Base-by-base conservation (phyloP, 805 yeast species). In the Peterozyma xylosa region DNA sequence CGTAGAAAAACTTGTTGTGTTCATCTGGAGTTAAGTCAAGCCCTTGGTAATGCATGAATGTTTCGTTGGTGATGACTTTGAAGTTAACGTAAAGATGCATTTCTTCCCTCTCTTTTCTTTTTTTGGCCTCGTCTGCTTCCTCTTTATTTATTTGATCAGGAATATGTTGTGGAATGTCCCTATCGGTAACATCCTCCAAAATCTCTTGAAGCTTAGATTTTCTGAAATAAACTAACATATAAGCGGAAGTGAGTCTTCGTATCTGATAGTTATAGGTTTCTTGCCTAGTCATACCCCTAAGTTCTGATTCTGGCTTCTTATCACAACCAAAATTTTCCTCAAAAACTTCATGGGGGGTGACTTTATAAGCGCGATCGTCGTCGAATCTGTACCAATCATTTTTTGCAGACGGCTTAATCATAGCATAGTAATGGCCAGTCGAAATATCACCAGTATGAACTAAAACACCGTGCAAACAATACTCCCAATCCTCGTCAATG, bases 361-460 rank as follows among this genome's bases (percentile, higher is more conserved):
- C 97, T 53, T 80, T 77, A 74, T 95, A 86, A 30, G 93, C 99
- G 48, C 82, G 77, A 56, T 93, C 99, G 62, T 93, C 99, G 60
- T 93, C 99, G 67, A 91, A 93, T 56, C 91, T 73, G 59, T 76
- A 82, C 99, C 99, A 93, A 35, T 74, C 65, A 42, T 78, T 82
- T 16, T 74, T 69, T 2, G 73, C 66, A 7, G 27, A 21, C 21
- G 73, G 98, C 60, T 82, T 89, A 42, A 93, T 80, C 79, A 93
- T 74, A 0, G 99, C 93, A 57, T 93, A 93, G 62, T 93, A 93
- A 59, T 93, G 99, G 16, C 99, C 99, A 38, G 90, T 86, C 10
- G 96, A 86, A 41, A 93, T 82, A 56, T 91, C 96, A 47, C 99
- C 99, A 36, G 89, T 83, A 60, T 93, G 99, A 11, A 93, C 97